Base-by-base conservation (phyloP, 1,139 yeast species). In the Candida dubliniensis region DNA sequence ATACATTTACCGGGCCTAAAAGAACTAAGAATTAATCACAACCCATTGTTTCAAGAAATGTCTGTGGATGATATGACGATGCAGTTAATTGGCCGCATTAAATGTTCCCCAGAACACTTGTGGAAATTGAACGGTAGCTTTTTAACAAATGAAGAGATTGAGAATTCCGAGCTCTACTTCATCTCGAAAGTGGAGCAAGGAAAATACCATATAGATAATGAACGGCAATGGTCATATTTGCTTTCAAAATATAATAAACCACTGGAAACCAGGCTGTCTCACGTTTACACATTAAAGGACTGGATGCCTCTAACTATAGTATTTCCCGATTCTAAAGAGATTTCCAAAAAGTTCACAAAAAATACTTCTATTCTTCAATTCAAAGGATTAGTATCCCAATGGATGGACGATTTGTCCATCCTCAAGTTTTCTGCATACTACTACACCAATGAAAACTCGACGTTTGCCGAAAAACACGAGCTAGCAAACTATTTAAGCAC, bases 161-260 rank as follows among this genome's bases (percentile, higher is more conserved):
- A 50, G 2, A 86, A 84, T 50, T 84, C 87, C 0, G 96, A 88
- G 55, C 59, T 87, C 4, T 87, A 77, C 55, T 82, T 85, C 51
- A 68, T 85, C 30, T 73, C 82, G 2, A 73, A 74, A 50, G 81
- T 84, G 0, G 59, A 57, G 11, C 56, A 60, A 14, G 67, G 69
- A 0, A 43, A 46, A 1, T 69, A 66, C 45, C 56, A 67, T 43
- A 43, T 48, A 2, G 41, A 47, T 24, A 44, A 60, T 32, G 36
- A 36, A 9, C 8, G 39, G 14, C 48, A 66, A 38, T 70, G 76
- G 75, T 25, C 33, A 3, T 27, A 49, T 11, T 57, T 73, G 29
- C 45, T 60, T 8, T 15, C 43, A 4, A 67, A 66, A 46, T 59
- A 73, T 49, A 43, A 53, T 7, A 53, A 64, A 3, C 24, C 32